Evolutionary conservation across 805 yeast genomes (phyloP).

Genomic region (Blastobotrys peoriensis): DNA sequence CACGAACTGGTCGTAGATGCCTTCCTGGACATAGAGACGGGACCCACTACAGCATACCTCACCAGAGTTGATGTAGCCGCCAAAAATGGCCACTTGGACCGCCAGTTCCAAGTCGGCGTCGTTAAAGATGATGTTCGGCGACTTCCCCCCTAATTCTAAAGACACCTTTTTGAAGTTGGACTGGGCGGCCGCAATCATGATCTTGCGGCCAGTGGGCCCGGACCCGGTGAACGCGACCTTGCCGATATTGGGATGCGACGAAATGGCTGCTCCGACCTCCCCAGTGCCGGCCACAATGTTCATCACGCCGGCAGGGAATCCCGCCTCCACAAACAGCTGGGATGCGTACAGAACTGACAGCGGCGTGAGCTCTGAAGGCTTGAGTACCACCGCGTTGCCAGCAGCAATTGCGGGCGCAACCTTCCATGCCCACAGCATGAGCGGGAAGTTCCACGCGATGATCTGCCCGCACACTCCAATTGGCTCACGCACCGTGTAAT

Average conservation of each 20-base stretch:
- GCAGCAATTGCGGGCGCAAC: conserved; percentile 78
- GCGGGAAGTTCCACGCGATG: conserved; percentile 70
- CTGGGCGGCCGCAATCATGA: conserved; percentile 66
- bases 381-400: conserved; percentile 67
- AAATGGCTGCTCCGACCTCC: conserved; percentile 62
- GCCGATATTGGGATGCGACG: conserved; percentile 59
- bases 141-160: conserved; percentile 92
- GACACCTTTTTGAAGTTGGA: conserved; percentile 82
- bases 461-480: conserved; percentile 64
- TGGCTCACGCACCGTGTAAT: conserved; percentile 65
- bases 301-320: conserved; percentile 71
- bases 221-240: conserved; percentile 95
- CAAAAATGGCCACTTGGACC: conserved; percentile 63
- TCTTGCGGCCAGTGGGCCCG: conserved; percentile 76
- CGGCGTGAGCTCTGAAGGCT: conserved; percentile 73
- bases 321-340: conserved; percentile 52
- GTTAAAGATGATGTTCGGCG: conserved; percentile 81
- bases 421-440: conserved; percentile 73
- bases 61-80: conserved; percentile 89
- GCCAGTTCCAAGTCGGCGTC: conserved; percentile 80
- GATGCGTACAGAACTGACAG: conserved; percentile 60
- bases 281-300: conserved; percentile 71
- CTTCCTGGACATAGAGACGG: conserved; percentile 80
- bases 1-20: conserved; percentile 68
- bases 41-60: conserved; percentile 96